Percentiles rank a stretch among this genome's conserved stretches.
These are phyloP conservation scores for Lactarius quietus DNA, from an alignment of 768 basidiomycete genomes.

Conservation along the genomic window DNA sequence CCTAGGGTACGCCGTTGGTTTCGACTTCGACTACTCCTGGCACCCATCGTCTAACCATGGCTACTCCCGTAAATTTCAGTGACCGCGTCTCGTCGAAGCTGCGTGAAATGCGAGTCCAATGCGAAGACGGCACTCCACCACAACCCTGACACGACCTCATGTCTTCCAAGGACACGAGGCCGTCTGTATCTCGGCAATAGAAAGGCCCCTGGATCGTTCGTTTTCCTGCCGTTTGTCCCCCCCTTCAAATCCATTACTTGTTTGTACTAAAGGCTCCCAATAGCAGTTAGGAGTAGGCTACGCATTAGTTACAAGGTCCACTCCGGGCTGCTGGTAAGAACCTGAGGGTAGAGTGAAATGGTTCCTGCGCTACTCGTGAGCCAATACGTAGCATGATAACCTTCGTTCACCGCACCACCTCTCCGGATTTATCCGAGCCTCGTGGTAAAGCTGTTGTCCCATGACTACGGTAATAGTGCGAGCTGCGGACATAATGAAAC, in stretches of 20 bases:
- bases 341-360: background rate
- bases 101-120: background rate
- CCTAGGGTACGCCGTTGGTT: background rate
- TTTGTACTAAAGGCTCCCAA: background rate
- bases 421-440: background rate
- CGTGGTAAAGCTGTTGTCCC: background rate
- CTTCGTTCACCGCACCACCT: too few relatives aligned
- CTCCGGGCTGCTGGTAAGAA: background rate
- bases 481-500: too few relatives aligned
- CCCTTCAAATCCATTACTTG: background rate
- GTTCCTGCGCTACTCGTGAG: background rate
- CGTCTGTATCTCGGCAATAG: background rate
- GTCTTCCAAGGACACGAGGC: background rate
- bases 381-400: background rate
- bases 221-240: background rate
- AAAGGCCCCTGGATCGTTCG: background rate
- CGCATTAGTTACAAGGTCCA: background rate
- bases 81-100: background rate
- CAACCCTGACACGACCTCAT: background rate
- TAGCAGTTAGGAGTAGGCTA: background rate
- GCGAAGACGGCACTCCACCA: background rate
- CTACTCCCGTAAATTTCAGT: background rate
- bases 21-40: background rate
- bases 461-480: background rate
- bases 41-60: background rate